Evolutionary conservation across 345 rosid genomes (phyloP).

Genomic region (Rhizophora apiculata): DNA sequence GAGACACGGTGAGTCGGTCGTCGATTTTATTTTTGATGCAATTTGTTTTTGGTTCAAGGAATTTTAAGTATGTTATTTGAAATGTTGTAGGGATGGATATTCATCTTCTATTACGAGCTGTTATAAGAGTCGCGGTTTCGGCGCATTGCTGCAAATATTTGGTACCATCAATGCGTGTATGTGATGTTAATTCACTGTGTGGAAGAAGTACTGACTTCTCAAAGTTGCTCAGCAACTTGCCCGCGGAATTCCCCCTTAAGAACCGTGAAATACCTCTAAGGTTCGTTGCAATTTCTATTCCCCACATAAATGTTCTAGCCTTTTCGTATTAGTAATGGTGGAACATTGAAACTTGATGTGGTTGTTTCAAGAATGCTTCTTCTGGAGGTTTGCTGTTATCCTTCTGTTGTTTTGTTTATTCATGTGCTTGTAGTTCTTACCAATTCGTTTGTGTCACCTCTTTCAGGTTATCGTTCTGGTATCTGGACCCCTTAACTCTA

Average conservation of each 20-base stretch:
- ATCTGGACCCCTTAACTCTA: slow-evolving; percentile 56
- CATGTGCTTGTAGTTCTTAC: slow-evolving; percentile 2
- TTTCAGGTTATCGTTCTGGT: slow-evolving; percentile 67
- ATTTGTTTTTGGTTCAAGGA: neutral
- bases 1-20: slow-evolving; percentile 37
- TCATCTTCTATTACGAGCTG: slow-evolving; percentile 40
- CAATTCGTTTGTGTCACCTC: neutral
- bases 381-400: neutral
- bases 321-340: no score
- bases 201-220: slow-evolving; percentile 31
- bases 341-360: neutral
- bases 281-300: slow-evolving; percentile 28
- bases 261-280: slow-evolving; percentile 49
- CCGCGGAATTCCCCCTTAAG: slow-evolving; percentile 36
- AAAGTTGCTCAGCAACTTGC: slow-evolving; percentile 45
- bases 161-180: slow-evolving; percentile 7
- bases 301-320: no score
- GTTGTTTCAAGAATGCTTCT: neutral
- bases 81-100: slow-evolving; percentile 40
- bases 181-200: slow-evolving; percentile 24
- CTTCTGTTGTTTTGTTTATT: neutral
- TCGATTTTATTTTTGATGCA: neutral
- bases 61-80: neutral
- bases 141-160: slow-evolving; percentile 34
- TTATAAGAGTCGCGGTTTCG: slow-evolving; percentile 46